Base-by-base conservation (phyloP, 2,329 filamentous ascomycete species). In the Alternaria sp. region DNA sequence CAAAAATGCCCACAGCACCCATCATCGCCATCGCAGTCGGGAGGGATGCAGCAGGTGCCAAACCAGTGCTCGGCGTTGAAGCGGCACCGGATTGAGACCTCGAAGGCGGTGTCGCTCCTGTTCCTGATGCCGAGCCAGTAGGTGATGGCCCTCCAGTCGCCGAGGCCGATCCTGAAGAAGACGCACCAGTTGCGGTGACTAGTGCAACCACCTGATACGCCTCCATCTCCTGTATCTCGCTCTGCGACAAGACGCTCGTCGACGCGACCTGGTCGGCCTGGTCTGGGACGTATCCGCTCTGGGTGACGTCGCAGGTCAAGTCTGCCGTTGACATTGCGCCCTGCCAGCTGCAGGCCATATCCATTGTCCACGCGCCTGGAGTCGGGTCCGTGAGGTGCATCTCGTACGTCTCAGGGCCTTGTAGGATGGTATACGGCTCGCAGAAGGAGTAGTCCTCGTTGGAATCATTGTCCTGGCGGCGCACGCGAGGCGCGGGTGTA, bases 361-460 rank as follows among this genome's bases (percentile, higher is more conserved):
- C 67, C 12, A 66, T 19, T 7, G 68, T 74, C 65, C 67, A 72
- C 3, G 46, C 66, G 13, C 67, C 71, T 8, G 66, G 57, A 10
- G 43, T 36, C 2, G 72, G 68, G 46, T 74, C 72, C 8, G 68
- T 70, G 26, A 75, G 40, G 19, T 74, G 68, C 15, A 70, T 52
- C 28, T 67, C 59, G 43, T 63, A 68, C 10, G 68, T 71, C 46
- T 65, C 66, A 3, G 67, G 19, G 6, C 72, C 72, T 65, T 76
- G 73, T 55, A 69, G 68, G n/a, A 76, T 54, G 11, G 70, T 75
- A 23, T 68, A 68, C 1, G 68, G 68, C 40, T 68, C 69, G 57
- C 72, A 74, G 30, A 68, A 25, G 17, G 47, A 36, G 17, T 63
- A 57, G 40, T 65, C 55, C 11, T 59, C 53, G 10, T 36, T 40